Base-by-base conservation (phyloP, 345 rosid species). In the Moringa oleifera region DNA sequence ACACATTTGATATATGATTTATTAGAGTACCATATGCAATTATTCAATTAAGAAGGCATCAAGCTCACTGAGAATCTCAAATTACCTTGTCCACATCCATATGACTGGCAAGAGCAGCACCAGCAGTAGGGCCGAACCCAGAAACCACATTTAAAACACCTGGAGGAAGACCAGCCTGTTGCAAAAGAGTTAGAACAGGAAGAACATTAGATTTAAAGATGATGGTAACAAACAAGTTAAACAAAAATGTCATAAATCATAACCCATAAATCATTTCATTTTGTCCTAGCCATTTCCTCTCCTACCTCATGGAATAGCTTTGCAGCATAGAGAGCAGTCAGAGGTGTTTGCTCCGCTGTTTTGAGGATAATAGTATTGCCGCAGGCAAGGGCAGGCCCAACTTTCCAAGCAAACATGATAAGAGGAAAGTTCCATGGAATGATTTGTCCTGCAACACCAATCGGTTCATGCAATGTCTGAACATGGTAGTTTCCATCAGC, bases 21-120 rank as follows among this genome's bases (percentile, higher is more conserved):
- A 28, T 28, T 28, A n/a, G n/a, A n/a, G n/a, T n/a, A n/a, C n/a
- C n/a, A n/a, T n/a, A n/a, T n/a, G n/a, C n/a, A n/a, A n/a, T n/a
- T n/a, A 55, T 20, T 45, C 18, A 45, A 55, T 20, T 20, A 13
- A 33, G 47, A 49, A 31, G 46, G 16, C 19, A 36, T 4, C 18
- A 61, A 50, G 37, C 20, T 21, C 2, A 18, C 18, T 19, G 45
- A 49, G 53, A 19, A 19, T 18, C 18, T 49, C 23, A 33, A 54
- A 57, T 21, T 81, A 92, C 98, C 98, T 92, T 89, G 79, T 92
- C 98, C n/a, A 92, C 98, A 75, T 85, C 85, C 91, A 87, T 85
- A 69, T 92, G 96, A 71, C 91, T 78, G 1, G 93, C 95, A 25
- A 92, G 88, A 57, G 98, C 67, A 36, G 90, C 85, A 72, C 98